A percentile compares a stretch with the other conserved stretches of the same genome.
Conservation (phyloP, 208 protist genomes). For the Leishmania arabica region DNA sequence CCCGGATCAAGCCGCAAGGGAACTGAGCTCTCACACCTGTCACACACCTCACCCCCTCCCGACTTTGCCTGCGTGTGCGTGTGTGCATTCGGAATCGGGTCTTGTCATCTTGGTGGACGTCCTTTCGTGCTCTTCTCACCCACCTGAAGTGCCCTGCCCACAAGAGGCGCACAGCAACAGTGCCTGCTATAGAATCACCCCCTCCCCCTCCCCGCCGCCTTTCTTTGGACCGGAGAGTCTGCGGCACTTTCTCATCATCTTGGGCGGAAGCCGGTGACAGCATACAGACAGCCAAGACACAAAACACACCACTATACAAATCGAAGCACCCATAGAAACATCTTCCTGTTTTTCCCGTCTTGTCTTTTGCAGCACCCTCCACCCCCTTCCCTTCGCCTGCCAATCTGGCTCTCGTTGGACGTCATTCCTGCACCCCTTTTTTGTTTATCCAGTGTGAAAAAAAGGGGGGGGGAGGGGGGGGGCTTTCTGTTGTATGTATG, state of each 20-base stretch:
- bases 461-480: too few relatives aligned
- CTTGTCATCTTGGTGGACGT: neutral
- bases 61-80: neutral
- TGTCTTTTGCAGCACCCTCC: neutral
- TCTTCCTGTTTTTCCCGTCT: neutral
- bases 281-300: neutral
- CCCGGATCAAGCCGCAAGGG: neutral
- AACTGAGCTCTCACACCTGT: neutral
- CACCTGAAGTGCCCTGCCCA: neutral
- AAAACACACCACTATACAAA: conserved; percentile 3
- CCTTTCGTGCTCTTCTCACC: neutral
- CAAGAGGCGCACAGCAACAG: neutral
- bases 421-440: neutral
- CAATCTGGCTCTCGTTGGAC: neutral
- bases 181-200: neutral
- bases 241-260: neutral
- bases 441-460: neutral
- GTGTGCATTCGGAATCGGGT: neutral
- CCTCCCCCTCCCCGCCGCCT: neutral
- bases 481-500: neutral
- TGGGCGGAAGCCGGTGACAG: neutral
- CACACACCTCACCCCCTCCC: neutral
- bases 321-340: conserved; percentile 1
- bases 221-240: neutral
- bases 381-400: neutral